Percentiles rank a stretch among this genome's conserved stretches.
Conservation (phyloP, 1,284 basidiomycete species). For the Trametes hirsuta region DNA sequence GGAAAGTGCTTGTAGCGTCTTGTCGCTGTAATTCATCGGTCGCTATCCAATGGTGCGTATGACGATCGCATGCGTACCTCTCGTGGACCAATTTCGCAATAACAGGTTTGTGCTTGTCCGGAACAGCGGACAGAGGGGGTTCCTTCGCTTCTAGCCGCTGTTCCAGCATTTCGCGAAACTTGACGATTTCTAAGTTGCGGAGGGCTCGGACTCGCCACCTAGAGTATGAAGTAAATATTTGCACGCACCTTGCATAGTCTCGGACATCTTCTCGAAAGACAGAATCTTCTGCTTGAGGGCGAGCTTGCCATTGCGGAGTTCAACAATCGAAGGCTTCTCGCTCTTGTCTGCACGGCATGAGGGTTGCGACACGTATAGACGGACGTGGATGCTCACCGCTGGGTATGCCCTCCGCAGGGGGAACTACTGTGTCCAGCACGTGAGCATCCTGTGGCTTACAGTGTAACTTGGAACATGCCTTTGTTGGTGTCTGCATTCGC, state of each 20-base stretch:
- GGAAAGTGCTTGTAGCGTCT: conserved; percentile 57
- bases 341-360: conserved; percentile 33
- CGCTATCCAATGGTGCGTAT: neutral
- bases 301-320: conserved; percentile 78
- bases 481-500: conserved; percentile 29
- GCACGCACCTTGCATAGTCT: conserved; percentile 77
- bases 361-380: conserved; percentile 7
- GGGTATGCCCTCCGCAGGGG: conserved; percentile 3
- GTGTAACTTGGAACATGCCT: conserved; percentile 4
- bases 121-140: conserved; percentile 55
- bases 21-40: conserved; percentile 55
- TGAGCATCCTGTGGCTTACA: neutral
- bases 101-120: conserved; percentile 70
- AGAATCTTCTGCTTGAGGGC: conserved; percentile 79
- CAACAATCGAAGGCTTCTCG: conserved; percentile 50
- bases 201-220: conserved; percentile 1
- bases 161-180: conserved; percentile 71
- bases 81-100: conserved; percentile 83
- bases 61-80: conserved; percentile 51
- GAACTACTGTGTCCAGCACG: neutral
- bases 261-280: conserved; percentile 75
- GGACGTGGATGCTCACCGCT: conserved; percentile 13
- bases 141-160: conserved; percentile 48
- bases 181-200: conserved; percentile 63
- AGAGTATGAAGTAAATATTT: neutral